Evolutionary conservation across 2,329 filamentous ascomycete species (phyloP), one percentile per base, ranked within the genome.

Genomic region (Claviceps arundinis): DNA sequence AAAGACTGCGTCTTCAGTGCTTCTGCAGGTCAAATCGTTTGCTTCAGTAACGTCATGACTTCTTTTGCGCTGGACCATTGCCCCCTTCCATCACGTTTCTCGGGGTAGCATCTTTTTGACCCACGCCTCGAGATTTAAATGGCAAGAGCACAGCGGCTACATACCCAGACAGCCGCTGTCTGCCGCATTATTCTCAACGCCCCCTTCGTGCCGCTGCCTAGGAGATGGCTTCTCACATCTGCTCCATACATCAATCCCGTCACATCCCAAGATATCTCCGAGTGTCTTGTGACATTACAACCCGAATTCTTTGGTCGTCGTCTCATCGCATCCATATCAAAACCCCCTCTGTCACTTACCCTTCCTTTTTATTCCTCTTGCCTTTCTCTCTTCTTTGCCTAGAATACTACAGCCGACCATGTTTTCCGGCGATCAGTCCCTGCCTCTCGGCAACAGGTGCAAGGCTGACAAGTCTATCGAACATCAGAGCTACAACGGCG

Each of bases 401-500:
- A 54, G n/a, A 48, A 48, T 40, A 9, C 13, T 47, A 9, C 43
- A 41, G 52, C 48, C 52, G 51, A 50, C 50, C 52, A 65, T 60
- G 56, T 52, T 54, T 47, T 56, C 53, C 57, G 58, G 48, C 54
- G 43, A 55, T 50, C 55, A 46, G 42, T 49, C 53, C 41, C 56
- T 64, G 14, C 56, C 58, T 13, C 53, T 53, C 52, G 58, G 58
- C 22, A 37, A 13, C 44, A 53, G 47, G 16, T 42, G 56, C 44
- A 54, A 46, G 45, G 56, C 65, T 68, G 55, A 68, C 62, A 50
- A 49, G 41, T 44, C 48, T 45, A 38, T 49, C 50, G 48, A 44
- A 47, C 55, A 54, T 9, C 64, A 78, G 73, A 74, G 71, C 61
- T 75, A 75, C 67, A 74, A 75, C 62, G 69, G 76, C 51, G 72